These are phyloP conservation scores for Xylariaceae sp. DNA, from an alignment of 2,329 filamentous ascomycete species.

Conservation along the genomic window DNA sequence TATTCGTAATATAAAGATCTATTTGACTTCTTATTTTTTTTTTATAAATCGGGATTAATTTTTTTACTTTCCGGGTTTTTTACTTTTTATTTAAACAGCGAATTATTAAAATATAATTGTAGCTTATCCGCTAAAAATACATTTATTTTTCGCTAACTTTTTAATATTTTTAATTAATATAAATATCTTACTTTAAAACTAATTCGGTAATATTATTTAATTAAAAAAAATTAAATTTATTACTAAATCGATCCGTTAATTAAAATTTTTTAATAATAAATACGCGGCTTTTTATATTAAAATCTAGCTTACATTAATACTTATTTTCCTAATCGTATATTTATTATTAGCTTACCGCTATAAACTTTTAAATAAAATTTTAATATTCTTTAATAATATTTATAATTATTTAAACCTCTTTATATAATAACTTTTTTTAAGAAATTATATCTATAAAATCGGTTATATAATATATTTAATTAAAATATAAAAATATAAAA, in stretches of 20 bases:
- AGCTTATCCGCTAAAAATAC: too few relatives aligned
- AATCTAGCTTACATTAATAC: background rate
- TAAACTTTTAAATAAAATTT: background rate
- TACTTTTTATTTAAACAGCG: too few relatives aligned
- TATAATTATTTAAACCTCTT: background rate
- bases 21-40: too few relatives aligned
- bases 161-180: too few relatives aligned
- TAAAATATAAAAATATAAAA: background rate
- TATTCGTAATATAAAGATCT: too few relatives aligned
- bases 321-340: too few relatives aligned
- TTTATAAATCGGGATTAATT: too few relatives aligned
- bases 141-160: too few relatives aligned
- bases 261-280: conserved; percentile 5
- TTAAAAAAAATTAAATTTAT: conserved; percentile 2
- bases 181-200: too few relatives aligned
- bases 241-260: background rate
- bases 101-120: too few relatives aligned
- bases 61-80: too few relatives aligned
- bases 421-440: background rate
- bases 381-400: background rate
- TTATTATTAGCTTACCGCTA: background rate
- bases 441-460: background rate
- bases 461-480: background rate
- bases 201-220: background rate
- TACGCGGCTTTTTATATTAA: background rate